phyloP scores from a whole-genome alignment of 129 eudicot species.

The Erigeron canadensis region DNA sequence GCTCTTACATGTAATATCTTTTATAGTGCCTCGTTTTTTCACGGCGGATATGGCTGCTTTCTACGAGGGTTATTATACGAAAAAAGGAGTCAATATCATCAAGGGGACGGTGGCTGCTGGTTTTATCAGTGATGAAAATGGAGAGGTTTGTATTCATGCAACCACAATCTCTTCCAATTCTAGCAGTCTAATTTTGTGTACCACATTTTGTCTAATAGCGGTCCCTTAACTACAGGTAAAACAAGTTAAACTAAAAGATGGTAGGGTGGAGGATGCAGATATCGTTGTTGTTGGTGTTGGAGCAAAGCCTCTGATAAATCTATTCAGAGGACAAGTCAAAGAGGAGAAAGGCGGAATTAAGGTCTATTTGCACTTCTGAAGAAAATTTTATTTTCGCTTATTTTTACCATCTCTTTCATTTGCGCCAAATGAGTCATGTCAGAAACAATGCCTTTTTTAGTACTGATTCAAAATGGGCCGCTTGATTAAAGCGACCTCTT shows the following conservation, averaged over 20 bases:
- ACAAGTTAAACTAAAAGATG: constrained; percentile 70
- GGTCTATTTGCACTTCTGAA: constrained; percentile 35
- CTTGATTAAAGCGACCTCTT: background rate
- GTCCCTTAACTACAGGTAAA: constrained; percentile 46
- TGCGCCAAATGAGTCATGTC: background rate
- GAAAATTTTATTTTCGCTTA: background rate
- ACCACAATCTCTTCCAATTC: background rate
- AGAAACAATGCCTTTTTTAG: background rate
- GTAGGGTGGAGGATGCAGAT: constrained; percentile 65
- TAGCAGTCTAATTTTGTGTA: background rate
- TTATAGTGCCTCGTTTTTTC: constrained; percentile 84
- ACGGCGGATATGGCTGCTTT: constrained; percentile 73
- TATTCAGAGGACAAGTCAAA: constrained; percentile 74
- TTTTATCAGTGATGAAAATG: constrained; percentile 43
- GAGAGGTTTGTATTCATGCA: constrained; percentile 46
- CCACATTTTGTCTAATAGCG: background rate
- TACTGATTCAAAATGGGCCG: background rate
- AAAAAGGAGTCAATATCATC: constrained; percentile 62
- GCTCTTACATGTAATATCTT: constrained; percentile 3
- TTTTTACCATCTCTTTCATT: background rate
- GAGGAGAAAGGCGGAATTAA: constrained; percentile 90
- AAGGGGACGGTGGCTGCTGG: constrained; percentile 85
- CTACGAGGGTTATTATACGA: constrained; percentile 67
- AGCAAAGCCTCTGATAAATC: constrained; percentile 53
- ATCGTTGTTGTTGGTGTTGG: constrained; percentile 90